Conservation (phyloP, 805 yeast genomes). For the Cyberlindnera maclurae region DNA sequence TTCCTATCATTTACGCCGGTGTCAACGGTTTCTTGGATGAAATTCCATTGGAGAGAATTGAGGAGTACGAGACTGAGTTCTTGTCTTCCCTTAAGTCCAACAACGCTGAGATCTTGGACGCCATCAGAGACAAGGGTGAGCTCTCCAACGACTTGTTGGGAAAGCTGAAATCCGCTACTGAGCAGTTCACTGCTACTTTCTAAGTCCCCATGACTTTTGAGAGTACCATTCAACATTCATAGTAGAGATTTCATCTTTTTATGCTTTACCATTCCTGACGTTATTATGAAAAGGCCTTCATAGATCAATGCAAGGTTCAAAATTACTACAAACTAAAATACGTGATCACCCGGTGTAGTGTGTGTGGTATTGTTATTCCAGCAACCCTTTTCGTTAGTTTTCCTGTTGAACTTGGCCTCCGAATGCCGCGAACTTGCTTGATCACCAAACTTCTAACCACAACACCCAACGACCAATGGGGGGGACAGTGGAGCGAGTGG, state of each 20-base stretch:
- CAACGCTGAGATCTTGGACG: slow-evolving; percentile 75
- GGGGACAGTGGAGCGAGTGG: slow-evolving; percentile 15
- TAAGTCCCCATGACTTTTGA: slow-evolving; percentile 25
- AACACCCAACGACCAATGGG: too few relatives aligned
- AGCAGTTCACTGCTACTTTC: slow-evolving; percentile 89
- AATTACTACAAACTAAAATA: slow-evolving; percentile 7
- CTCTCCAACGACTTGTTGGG: slow-evolving; percentile 81
- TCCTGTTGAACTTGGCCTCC: neutral
- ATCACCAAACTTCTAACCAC: neutral
- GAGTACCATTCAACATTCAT: slow-evolving; percentile 13
- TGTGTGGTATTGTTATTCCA: too few relatives aligned
- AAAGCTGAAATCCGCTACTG: slow-evolving; percentile 84
- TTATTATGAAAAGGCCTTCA: slow-evolving; percentile 18
- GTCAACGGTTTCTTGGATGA: slow-evolving; percentile 97
- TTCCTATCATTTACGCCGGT: slow-evolving; percentile 98
- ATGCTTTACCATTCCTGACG: slow-evolving; percentile 15
- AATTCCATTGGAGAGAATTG: slow-evolving; percentile 78
- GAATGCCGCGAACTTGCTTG: too few relatives aligned
- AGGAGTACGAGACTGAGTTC: slow-evolving; percentile 89
- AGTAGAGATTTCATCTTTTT: slow-evolving; percentile 15
- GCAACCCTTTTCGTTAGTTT: too few relatives aligned
- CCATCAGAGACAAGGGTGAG: slow-evolving; percentile 86
- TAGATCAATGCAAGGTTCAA: slow-evolving; percentile 7
- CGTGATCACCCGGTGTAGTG: slow-evolving; percentile 1
- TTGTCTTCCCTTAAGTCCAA: slow-evolving; percentile 86